These are phyloP conservation scores for Colletotrichum sidae DNA, from an alignment of 2,329 filamentous ascomycete species.

Conservation along the genomic window DNA sequence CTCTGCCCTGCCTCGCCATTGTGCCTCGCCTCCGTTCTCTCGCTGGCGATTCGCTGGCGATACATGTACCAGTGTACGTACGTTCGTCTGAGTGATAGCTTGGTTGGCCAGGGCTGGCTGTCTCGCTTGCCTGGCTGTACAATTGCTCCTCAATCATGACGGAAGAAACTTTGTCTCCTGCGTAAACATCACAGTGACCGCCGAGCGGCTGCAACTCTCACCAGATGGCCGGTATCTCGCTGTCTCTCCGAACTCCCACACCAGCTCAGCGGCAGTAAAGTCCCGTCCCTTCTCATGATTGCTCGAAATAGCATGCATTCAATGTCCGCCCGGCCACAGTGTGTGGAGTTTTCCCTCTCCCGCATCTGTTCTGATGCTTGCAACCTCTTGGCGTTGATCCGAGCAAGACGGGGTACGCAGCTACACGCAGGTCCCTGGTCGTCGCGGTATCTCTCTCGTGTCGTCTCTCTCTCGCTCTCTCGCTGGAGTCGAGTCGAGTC, in stretches of 20 bases:
- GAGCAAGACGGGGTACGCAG: slow-evolving; percentile 37
- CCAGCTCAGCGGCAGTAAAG: slow-evolving; percentile 18
- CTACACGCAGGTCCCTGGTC: slow-evolving; percentile 37
- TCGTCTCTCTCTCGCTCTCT: slow-evolving; percentile 11
- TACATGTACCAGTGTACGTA: too few relatives aligned
- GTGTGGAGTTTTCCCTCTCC: slow-evolving; percentile 37
- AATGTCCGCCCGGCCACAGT: slow-evolving; percentile 36
- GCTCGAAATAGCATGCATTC: slow-evolving; percentile 36
- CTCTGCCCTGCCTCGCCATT: slow-evolving; percentile 6
- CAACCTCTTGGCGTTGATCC: slow-evolving; percentile 39
- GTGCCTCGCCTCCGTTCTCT: background rate
- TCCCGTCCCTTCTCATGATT: slow-evolving; percentile 25
- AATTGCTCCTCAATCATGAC: background rate
- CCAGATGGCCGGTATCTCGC: background rate
- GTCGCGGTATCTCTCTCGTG: slow-evolving; percentile 32
- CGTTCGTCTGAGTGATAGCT: background rate
- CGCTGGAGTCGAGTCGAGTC: slow-evolving; percentile 12
- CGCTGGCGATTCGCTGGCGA: too few relatives aligned
- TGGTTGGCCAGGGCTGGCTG: too few relatives aligned
- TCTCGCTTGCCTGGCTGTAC: slow-evolving; percentile 13
- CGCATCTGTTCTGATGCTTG: slow-evolving; percentile 38
- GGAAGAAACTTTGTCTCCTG: too few relatives aligned
- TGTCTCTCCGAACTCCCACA: background rate
- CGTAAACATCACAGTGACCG: too few relatives aligned
- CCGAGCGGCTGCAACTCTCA: too few relatives aligned